Conservation (phyloP, 192 early-diverging fungal species). For the Backusella circina region DNA sequence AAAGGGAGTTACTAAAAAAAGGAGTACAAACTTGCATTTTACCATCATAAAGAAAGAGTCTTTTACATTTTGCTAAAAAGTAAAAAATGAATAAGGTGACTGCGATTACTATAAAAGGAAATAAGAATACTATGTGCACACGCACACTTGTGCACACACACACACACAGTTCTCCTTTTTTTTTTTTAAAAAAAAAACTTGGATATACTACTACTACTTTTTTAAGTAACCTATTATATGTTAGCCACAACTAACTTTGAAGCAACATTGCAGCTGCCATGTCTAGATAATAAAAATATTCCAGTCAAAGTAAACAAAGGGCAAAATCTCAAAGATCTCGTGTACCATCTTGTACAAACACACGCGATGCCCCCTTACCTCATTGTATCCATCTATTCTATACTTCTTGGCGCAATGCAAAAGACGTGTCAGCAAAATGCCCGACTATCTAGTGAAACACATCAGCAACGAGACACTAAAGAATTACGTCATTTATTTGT, state of each 20-base stretch:
- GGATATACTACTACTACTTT: background rate
- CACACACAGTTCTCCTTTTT: background rate
- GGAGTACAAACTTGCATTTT: background rate
- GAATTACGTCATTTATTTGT: constrained; percentile 33
- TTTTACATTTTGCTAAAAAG: background rate
- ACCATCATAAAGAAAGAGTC: background rate
- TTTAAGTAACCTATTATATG: background rate
- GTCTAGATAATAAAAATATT: background rate
- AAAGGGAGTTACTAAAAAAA: background rate
- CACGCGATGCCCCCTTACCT: constrained; percentile 45
- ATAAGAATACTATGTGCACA: background rate
- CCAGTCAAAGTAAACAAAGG: constrained; percentile 23
- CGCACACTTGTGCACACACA: background rate
- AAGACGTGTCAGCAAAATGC: constrained; percentile 19
- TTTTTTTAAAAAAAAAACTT: no score
- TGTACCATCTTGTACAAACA: constrained; percentile 35
- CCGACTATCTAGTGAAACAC: background rate
- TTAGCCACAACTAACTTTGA: background rate
- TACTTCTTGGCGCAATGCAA: constrained; percentile 33
- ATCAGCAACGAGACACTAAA: background rate
- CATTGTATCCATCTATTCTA: constrained; percentile 42
- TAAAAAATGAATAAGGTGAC: background rate
- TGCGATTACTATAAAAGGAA: background rate
- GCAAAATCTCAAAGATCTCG: constrained; percentile 41
- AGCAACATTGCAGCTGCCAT: background rate